A percentile compares a stretch with the other conserved stretches of the same genome.
Conservation (phyloP, 2,329 filamentous ascomycete species). For the Clarireedia homoeocarpa region DNA sequence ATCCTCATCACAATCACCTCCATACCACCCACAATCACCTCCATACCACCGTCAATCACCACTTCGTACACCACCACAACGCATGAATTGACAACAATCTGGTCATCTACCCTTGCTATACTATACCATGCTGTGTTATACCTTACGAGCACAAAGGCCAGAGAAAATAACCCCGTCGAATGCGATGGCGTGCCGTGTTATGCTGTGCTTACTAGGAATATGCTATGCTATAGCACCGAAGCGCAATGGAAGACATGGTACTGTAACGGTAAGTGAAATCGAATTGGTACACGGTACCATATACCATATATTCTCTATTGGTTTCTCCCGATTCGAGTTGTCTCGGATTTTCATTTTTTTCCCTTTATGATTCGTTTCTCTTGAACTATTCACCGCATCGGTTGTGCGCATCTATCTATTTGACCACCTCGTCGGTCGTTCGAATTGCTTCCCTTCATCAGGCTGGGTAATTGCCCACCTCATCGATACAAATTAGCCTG, state of each 20-base stretch:
- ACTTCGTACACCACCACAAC: conserved; percentile 32
- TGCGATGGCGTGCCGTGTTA: background rate
- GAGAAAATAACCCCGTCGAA: background rate
- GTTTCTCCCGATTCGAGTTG: background rate
- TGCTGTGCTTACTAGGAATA: background rate
- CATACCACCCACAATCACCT: conserved; percentile 33
- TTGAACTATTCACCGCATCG: background rate
- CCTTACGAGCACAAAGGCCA: conserved; percentile 32
- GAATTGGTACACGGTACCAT: background rate
- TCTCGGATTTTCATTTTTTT: background rate
- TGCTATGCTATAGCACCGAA: background rate
- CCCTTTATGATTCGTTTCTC: background rate
- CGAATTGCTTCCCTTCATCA: background rate
- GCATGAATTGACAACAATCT: conserved; percentile 42
- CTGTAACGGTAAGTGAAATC: background rate
- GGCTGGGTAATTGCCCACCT: too few relatives aligned
- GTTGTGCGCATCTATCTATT: background rate
- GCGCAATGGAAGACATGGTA: background rate
- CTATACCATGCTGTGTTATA: conserved; percentile 31
- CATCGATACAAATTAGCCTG: conserved; percentile 2
- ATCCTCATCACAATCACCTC: conserved; percentile 31
- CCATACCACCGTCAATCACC: too few relatives aligned
- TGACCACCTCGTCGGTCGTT: background rate
- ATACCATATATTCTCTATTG: background rate
- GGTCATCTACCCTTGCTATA: conserved; percentile 28